A percentile compares a stretch with the other conserved stretches of the same genome.
Conservation (phyloP, 1,139 yeast species). For the Suhomyces choctaworum region DNA sequence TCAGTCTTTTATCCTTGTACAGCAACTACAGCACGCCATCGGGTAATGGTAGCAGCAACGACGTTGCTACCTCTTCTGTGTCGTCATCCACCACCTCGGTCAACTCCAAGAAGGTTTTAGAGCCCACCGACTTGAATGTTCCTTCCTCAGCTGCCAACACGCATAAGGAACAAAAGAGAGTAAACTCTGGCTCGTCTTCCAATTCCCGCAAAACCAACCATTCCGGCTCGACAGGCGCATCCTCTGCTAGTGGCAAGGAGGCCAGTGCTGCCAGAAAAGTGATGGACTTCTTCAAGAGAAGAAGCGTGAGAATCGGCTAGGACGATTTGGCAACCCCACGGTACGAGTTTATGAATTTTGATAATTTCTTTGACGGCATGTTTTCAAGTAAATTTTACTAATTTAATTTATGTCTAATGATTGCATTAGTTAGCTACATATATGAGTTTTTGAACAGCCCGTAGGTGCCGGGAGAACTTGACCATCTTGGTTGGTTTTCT, state of each 20-base stretch:
- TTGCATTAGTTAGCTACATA: slow-evolving; percentile 8
- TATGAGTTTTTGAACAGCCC: neutral
- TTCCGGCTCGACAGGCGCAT: slow-evolving; percentile 16
- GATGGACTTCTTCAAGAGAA: slow-evolving; percentile 78
- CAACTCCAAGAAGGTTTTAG: slow-evolving; percentile 35
- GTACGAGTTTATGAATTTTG: slow-evolving; percentile 7
- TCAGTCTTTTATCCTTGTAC: slow-evolving; percentile 56
- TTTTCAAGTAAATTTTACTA: slow-evolving; percentile 5
- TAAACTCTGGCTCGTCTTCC: slow-evolving; percentile 19
- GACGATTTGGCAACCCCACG: too few relatives aligned
- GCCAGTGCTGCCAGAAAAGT: slow-evolving; percentile 77
- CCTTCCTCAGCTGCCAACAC: slow-evolving; percentile 10
- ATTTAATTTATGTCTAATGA: slow-evolving; percentile 7
- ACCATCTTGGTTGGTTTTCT: too few relatives aligned
- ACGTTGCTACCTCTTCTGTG: slow-evolving; percentile 13
- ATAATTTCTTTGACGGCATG: slow-evolving; percentile 5
- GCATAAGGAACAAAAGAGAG: slow-evolving; percentile 17
- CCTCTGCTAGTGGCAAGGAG: slow-evolving; percentile 43
- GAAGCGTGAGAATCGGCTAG: slow-evolving; percentile 51
- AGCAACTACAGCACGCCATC: slow-evolving; percentile 34
- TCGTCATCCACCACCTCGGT: slow-evolving; percentile 15
- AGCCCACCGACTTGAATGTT: slow-evolving; percentile 40
- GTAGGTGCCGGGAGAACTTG: too few relatives aligned
- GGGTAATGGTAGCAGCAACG: slow-evolving; percentile 4
- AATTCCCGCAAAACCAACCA: slow-evolving; percentile 17